phyloP scores from a whole-genome alignment of 208 protist species.

The Trypanosoma lewisi region DNA sequence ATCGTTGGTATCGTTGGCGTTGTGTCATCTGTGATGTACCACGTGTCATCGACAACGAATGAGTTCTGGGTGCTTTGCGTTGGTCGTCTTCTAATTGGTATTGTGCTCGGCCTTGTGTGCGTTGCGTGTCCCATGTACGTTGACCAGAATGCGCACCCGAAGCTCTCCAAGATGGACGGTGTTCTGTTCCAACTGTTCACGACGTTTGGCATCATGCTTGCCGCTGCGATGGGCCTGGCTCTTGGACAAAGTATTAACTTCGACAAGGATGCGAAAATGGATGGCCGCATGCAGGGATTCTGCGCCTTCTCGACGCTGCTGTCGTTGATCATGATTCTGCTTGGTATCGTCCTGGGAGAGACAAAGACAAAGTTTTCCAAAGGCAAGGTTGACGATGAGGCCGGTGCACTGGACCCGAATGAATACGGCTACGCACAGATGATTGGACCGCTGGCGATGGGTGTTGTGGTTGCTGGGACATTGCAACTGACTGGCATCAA shows the following conservation, averaged over 20 bases:
- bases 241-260: conserved; percentile 25
- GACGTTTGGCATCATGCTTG: conserved; percentile 35
- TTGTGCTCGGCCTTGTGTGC: too few species aligned
- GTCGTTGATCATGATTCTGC: conserved; percentile 14
- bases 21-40: too few species aligned
- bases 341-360: conserved; percentile 12
- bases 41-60: too few species aligned
- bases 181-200: conserved; percentile 37
- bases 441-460: neutral
- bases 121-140: conserved; percentile 39
- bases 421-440: neutral
- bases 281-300: conserved; percentile 32
- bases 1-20: too few species aligned
- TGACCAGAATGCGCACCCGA: conserved; percentile 20
- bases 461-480: conserved; percentile 4
- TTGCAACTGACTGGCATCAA: conserved; percentile 46
- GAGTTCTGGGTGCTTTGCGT: too few species aligned
- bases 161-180: conserved; percentile 26
- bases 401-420: neutral
- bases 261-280: conserved; percentile 23
- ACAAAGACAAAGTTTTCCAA: neutral
- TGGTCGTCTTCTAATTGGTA: too few species aligned
- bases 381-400: neutral
- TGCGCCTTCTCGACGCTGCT: conserved; percentile 17
- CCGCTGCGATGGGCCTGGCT: conserved; percentile 26